These are phyloP conservation scores for Cordyceps pruinosa DNA, from an alignment of 2,329 filamentous ascomycete species.

Conservation along the genomic window DNA sequence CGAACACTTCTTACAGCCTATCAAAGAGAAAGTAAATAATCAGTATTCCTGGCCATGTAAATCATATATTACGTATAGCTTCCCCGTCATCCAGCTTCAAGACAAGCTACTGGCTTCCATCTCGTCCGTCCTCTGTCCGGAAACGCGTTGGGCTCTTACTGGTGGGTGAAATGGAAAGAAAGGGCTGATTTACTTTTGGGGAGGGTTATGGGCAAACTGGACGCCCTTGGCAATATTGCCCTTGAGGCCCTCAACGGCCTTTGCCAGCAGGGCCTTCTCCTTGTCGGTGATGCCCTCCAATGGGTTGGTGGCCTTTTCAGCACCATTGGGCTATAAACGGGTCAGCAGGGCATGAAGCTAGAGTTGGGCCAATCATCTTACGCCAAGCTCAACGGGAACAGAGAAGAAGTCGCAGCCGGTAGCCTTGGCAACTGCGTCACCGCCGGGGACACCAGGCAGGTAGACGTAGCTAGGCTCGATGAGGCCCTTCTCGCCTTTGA, in stretches of 20 bases:
- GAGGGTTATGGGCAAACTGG: constrained; percentile 79
- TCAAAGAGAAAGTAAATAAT: constrained; percentile 19
- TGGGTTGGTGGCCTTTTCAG: constrained; percentile 76
- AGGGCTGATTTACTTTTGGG: constrained; percentile 66
- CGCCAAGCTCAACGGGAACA: constrained; percentile 88
- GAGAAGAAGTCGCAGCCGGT: constrained; percentile 92
- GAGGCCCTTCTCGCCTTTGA: constrained; percentile 84
- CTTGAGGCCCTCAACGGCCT: constrained; percentile 70
- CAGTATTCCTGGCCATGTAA: constrained; percentile 27
- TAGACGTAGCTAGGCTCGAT: constrained; percentile 95
- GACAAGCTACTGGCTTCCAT: constrained; percentile 21
- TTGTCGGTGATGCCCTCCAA: constrained; percentile 70
- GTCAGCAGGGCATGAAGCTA: constrained; percentile 22
- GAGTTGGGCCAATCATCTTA: constrained; percentile 44
- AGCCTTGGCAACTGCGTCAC: constrained; percentile 76
- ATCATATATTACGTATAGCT: constrained; percentile 31
- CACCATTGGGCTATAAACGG: constrained; percentile 64
- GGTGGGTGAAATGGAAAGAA: constrained; percentile 9
- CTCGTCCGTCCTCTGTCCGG: constrained; percentile 21
- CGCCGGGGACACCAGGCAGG: constrained; percentile 81
- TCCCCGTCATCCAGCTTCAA: constrained; percentile 26
- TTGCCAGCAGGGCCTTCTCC: constrained; percentile 82
- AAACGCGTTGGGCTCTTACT: constrained; percentile 17
- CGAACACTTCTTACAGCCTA: constrained; percentile 10
- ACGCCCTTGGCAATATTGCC: constrained; percentile 93